Conservation (phyloP, 2,329 filamentous ascomycete genomes). For the Gliomastix tumulicola region DNA sequence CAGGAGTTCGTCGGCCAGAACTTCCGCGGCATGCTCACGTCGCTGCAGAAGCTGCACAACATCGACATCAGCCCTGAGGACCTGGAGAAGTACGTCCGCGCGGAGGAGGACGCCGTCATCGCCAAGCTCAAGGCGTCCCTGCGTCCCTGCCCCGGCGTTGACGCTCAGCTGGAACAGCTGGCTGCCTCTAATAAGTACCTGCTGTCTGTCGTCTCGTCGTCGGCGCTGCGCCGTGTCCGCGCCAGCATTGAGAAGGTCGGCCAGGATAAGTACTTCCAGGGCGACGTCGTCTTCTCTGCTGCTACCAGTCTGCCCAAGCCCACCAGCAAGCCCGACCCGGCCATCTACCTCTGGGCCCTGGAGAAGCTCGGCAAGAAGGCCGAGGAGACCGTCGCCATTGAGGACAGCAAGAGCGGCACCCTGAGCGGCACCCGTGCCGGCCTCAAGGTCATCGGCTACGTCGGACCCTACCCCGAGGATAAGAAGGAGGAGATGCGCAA, state of each 20-base stretch:
- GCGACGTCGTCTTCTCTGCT: slow-evolving; percentile 71
- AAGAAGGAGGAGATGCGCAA: slow-evolving; percentile 61
- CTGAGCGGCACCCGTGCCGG: slow-evolving; percentile 66
- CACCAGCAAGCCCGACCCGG: slow-evolving; percentile 87
- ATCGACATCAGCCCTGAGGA: slow-evolving; percentile 65
- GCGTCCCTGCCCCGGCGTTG: slow-evolving; percentile 62
- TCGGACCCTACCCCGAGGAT: slow-evolving; percentile 64
- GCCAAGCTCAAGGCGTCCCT: slow-evolving; percentile 66
- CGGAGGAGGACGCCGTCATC: slow-evolving; percentile 79
- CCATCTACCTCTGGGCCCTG: slow-evolving; percentile 76
- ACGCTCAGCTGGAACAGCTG: slow-evolving; percentile 60
- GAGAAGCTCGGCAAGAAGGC: slow-evolving; percentile 65
- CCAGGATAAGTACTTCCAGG: slow-evolving; percentile 74
- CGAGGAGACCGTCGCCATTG: slow-evolving; percentile 69
- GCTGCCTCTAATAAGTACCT: slow-evolving; percentile 55
- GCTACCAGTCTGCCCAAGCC: slow-evolving; percentile 71
- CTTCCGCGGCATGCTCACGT: slow-evolving; percentile 85
- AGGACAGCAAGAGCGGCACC: slow-evolving; percentile 84
- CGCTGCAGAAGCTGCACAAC: slow-evolving; percentile 67
- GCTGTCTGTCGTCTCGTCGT: slow-evolving; percentile 75
- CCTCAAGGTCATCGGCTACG: slow-evolving; percentile 78
- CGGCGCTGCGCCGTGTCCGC: slow-evolving; percentile 68
- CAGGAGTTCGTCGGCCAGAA: slow-evolving; percentile 87
- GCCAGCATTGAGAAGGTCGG: slow-evolving; percentile 74
- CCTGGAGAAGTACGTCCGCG: slow-evolving; percentile 64